phyloP scores from a whole-genome alignment of 2,329 filamentous ascomycete species.

The Thielaviopsis musarum region DNA sequence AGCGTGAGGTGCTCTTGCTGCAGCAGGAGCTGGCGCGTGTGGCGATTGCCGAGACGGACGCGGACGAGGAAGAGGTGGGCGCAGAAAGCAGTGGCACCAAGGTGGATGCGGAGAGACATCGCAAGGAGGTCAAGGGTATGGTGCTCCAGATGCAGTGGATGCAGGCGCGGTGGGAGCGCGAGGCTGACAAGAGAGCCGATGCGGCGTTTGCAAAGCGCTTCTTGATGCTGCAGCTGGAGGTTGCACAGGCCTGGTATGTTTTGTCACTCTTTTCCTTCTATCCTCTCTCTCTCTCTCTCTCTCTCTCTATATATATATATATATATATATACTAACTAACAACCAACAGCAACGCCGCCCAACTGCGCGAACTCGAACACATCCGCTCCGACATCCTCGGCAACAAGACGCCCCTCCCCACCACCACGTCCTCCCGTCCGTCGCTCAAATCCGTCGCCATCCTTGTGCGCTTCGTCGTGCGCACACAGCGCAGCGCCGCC shows the following conservation, averaged over 20 bases:
- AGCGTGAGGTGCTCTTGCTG: neutral
- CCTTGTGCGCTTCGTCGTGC: slow-evolving; percentile 35
- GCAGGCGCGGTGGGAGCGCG: slow-evolving; percentile 62
- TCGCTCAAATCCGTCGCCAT: slow-evolving; percentile 29
- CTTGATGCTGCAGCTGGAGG: slow-evolving; percentile 60
- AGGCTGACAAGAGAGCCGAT: slow-evolving; percentile 63
- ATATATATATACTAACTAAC: slow-evolving; percentile 8
- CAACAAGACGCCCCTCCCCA: slow-evolving; percentile 19
- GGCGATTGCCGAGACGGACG: slow-evolving; percentile 14
- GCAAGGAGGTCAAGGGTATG: slow-evolving; percentile 64
- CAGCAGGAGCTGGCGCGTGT: slow-evolving; percentile 17
- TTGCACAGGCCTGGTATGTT: slow-evolving; percentile 81
- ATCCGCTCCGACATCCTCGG: slow-evolving; percentile 40
- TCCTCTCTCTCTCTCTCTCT: no score
- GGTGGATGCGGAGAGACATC: slow-evolving; percentile 44
- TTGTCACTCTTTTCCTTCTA: slow-evolving; percentile 7
- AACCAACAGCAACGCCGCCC: slow-evolving; percentile 64
- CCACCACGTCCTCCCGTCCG: slow-evolving; percentile 7
- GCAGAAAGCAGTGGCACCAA: no score
- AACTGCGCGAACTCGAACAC: slow-evolving; percentile 67
- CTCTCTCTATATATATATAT: no score
- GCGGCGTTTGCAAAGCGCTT: slow-evolving; percentile 78
- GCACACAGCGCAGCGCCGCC: slow-evolving; percentile 29
- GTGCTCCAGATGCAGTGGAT: slow-evolving; percentile 85
- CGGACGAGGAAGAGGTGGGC: slow-evolving; percentile 13